These are phyloP conservation scores for Cyberlindnera suaveolens DNA, from an alignment of 805 yeast species.

Conservation along the genomic window DNA sequence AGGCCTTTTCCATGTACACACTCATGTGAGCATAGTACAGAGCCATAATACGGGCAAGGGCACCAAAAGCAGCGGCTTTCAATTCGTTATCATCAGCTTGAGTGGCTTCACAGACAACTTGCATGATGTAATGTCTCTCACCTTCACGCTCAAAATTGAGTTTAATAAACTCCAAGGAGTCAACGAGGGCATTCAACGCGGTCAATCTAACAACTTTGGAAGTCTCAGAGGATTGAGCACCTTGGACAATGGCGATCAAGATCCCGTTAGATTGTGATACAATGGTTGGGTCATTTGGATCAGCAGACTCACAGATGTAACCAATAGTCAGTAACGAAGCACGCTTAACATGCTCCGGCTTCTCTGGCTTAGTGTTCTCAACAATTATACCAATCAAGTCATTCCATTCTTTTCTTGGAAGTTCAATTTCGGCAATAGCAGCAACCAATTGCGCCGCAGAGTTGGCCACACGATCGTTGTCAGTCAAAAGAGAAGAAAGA, in stretches of 20 bases:
- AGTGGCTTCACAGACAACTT: constrained; percentile 98
- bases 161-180: constrained; percentile 84
- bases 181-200: constrained; percentile 86
- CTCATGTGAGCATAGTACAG: constrained; percentile 86
- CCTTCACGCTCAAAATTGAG: constrained; percentile 87
- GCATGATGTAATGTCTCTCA: constrained; percentile 96
- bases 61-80: constrained; percentile 94
- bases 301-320: constrained; percentile 92
- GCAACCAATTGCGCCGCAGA: constrained; percentile 93
- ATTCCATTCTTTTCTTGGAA: constrained; percentile 85
- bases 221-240: constrained; percentile 82
- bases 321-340: constrained; percentile 88
- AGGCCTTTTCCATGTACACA: constrained; percentile 94
- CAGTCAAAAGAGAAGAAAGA: constrained; percentile 54
- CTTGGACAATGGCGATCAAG: constrained; percentile 92
- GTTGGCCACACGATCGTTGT: constrained; percentile 74
- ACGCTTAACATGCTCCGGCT: constrained; percentile 74
- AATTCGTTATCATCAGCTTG: constrained; percentile 76
- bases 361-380: constrained; percentile 75
- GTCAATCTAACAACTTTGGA: constrained; percentile 73
- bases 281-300: constrained; percentile 65
- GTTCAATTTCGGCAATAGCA: constrained; percentile 92
- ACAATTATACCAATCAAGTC: constrained; percentile 79
- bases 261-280: constrained; percentile 86
- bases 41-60: constrained; percentile 86